A percentile compares a stretch with the other conserved stretches of the same genome.
Evolutionary conservation across 495 filamentous ascomycete genomes (phyloP).

Genomic region (Penicillium dipodomyicola): DNA sequence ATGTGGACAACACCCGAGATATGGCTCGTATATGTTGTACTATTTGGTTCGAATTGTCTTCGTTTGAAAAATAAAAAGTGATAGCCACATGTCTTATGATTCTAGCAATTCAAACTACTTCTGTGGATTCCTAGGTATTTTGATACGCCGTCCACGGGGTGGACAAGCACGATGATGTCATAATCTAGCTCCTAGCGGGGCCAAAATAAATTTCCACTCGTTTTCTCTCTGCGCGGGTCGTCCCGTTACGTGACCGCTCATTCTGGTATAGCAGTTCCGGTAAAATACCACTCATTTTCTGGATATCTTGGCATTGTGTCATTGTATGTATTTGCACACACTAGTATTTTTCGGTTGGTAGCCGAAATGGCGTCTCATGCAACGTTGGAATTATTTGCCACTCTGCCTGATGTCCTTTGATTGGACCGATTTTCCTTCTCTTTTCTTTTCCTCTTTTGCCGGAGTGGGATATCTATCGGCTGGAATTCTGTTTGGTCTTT

Average conservation of each 20-base stretch:
- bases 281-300: neutral
- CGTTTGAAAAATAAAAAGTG: too few species aligned
- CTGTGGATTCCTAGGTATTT: too few species aligned
- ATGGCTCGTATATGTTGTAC: neutral
- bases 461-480: neutral
- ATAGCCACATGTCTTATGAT: too few species aligned
- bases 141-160: too few species aligned
- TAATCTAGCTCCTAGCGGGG: constrained; percentile 1
- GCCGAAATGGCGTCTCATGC: neutral
- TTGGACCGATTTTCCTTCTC: neutral
- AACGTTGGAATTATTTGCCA: neutral
- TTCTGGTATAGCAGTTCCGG: neutral
- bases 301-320: neutral
- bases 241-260: constrained; percentile 8
- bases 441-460: neutral
- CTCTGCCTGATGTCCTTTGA: neutral
- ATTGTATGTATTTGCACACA: neutral
- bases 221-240: constrained; percentile 3
- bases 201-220: neutral
- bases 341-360: constrained; percentile 4
- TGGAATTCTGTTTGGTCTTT: neutral
- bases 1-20: too few species aligned
- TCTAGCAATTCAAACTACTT: too few species aligned
- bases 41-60: too few species aligned
- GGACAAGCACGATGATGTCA: neutral